Conservation (phyloP, 331 rosid species). For the Acacia concinna region DNA sequence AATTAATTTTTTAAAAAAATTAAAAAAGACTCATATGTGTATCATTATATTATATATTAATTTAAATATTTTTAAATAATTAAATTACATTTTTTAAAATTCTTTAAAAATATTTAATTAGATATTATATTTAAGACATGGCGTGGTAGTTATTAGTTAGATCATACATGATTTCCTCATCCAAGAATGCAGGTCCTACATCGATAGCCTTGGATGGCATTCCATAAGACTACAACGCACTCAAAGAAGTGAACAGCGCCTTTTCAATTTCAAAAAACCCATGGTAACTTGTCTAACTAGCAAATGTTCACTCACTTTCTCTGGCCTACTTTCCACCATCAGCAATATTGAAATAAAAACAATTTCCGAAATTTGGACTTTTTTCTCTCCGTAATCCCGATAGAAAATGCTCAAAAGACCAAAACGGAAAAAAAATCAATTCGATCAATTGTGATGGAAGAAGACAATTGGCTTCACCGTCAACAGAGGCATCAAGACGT, state of each 20-base stretch:
- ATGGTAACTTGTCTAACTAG: not conserved
- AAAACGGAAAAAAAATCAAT: not conserved
- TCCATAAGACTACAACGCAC: not conserved
- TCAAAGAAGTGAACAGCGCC: not conserved
- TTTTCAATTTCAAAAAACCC: not conserved
- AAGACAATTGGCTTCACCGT: not conserved
- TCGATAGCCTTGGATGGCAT: not conserved
- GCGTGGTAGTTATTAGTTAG: too few relatives aligned
- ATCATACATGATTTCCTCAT: not conserved
- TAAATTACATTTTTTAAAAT: too few relatives aligned
- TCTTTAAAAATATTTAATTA: too few relatives aligned
- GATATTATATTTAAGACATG: too few relatives aligned
- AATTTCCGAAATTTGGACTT: not conserved
- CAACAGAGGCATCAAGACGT: conserved; percentile 30
- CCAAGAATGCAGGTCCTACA: not conserved
- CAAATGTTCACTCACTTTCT: not conserved
- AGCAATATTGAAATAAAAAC: not conserved
- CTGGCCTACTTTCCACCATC: not conserved
- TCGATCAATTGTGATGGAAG: not conserved
- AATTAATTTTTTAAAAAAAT: too few relatives aligned
- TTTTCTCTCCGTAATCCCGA: not conserved
- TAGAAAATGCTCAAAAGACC: not conserved
- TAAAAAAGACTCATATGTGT: too few relatives aligned
- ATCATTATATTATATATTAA: too few relatives aligned
- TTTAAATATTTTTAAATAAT: too few relatives aligned